These are phyloP conservation scores for Articulospora tetracladia DNA, from an alignment of 495 filamentous ascomycete genomes.

Conservation along the genomic window DNA sequence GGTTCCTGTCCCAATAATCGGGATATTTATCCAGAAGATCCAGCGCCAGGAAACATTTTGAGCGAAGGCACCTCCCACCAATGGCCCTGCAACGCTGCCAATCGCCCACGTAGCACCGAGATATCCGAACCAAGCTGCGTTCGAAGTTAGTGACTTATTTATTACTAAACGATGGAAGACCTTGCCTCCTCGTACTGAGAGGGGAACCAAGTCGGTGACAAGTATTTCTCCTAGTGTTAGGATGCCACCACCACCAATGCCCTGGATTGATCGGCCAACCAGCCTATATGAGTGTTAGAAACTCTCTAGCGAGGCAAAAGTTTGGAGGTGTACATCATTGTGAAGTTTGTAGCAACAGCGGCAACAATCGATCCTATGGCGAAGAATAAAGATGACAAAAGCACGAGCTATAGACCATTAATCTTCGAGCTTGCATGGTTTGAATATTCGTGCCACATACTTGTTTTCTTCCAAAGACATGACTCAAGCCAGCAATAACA, in stretches of 20 bases:
- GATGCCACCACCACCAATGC: conserved; percentile 69
- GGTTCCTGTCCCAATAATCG: conserved; percentile 35
- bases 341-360: conserved; percentile 55
- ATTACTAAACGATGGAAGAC: conserved; percentile 35
- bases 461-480: conserved; percentile 47
- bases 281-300: too few relatives aligned
- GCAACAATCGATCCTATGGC: conserved; percentile 56
- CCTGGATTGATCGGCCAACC: conserved; percentile 64
- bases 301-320: too few relatives aligned
- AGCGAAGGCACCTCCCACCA: conserved; percentile 66
- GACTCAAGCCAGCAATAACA: conserved; percentile 43
- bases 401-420: conserved; percentile 29
- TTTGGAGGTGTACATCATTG: conserved; percentile 49
- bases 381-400: conserved; percentile 48
- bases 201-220: conserved; percentile 60
- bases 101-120: conserved; percentile 55
- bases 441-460: background rate
- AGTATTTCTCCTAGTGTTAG: conserved; percentile 60
- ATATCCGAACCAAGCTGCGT: conserved; percentile 28
- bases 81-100: conserved; percentile 62
- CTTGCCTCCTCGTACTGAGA: conserved; percentile 38
- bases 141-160: conserved; percentile 22
- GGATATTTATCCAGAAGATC: conserved; percentile 47
- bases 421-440: conserved; percentile 21
- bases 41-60: conserved; percentile 59